Conservation (phyloP, 108 stramenopile genomes). For the Cyclotella atomus region DNA sequence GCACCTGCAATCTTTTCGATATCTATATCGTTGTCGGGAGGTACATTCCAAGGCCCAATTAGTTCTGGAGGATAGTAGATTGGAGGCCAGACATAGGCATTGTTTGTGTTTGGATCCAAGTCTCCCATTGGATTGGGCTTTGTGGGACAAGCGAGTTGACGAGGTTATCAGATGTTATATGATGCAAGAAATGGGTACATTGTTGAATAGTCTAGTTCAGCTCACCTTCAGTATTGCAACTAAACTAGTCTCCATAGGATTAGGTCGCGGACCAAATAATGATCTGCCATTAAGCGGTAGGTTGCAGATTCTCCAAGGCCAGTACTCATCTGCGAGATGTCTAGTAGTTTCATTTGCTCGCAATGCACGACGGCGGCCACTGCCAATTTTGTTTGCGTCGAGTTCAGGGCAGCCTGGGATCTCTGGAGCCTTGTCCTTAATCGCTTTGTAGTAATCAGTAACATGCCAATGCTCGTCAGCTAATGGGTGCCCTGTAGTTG, state of each 20-base stretch:
- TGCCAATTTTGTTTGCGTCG: conserved; percentile 16
- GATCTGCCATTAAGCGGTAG: conserved; percentile 42
- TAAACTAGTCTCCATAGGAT: conserved; percentile 37
- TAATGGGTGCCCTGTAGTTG: conserved; percentile 37
- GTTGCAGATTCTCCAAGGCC: conserved; percentile 41
- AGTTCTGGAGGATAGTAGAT: conserved; percentile 21
- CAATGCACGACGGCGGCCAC: conserved; percentile 15
- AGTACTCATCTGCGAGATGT: conserved; percentile 22
- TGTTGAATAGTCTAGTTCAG: too few relatives aligned
- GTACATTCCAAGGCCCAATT: conserved; percentile 18
- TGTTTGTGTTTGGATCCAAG: conserved; percentile 23
- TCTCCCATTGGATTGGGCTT: conserved; percentile 38
- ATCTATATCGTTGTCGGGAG: conserved; percentile 22
- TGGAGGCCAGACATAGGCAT: conserved; percentile 19
- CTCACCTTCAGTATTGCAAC: conserved; percentile 29
- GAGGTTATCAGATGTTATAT: too few relatives aligned
- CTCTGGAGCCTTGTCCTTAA: conserved; percentile 38
- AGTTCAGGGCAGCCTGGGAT: conserved; percentile 19
- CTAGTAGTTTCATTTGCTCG: background rate
- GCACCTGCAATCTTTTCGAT: conserved; percentile 25
- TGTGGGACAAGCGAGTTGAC: background rate
- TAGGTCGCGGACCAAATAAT: conserved; percentile 28
- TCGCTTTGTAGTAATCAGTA: conserved; percentile 39
- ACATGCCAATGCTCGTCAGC: conserved; percentile 57
- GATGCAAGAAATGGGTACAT: too few relatives aligned